phyloP scores from a whole-genome alignment of 441 rosid genomes.

The Erodium moschatum region DNA sequence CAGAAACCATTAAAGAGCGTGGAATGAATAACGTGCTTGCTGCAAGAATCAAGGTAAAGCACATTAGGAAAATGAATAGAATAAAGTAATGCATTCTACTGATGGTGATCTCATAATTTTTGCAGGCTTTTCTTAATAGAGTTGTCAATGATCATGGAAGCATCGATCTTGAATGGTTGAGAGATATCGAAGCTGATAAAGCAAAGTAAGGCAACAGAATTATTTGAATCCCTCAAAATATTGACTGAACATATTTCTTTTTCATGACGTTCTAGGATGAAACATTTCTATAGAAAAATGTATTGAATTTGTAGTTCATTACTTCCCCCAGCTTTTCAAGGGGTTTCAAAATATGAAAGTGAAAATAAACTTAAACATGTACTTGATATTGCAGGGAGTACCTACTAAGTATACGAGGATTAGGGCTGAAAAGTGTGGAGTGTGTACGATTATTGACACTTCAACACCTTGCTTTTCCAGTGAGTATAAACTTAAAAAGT shows the following conservation, averaged over 20 bases:
- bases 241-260: too few relatives aligned
- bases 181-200: constrained; percentile 63
- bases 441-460: constrained; percentile 94
- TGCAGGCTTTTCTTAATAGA: constrained; percentile 61
- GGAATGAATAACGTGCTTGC: constrained; percentile 86
- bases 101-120: constrained; percentile 22
- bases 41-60: constrained; percentile 51
- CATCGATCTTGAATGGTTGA: constrained; percentile 65
- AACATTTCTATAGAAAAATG: not conserved
- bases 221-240: too few relatives aligned
- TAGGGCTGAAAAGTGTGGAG: constrained; percentile 96
- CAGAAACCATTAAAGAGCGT: constrained; percentile 65
- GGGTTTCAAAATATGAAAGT: not conserved
- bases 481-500: constrained; percentile 34
- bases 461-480: constrained; percentile 94
- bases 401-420: constrained; percentile 70
- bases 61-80: constrained; percentile 10
- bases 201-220: constrained; percentile 54
- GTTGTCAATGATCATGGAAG: constrained; percentile 48
- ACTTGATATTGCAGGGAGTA: constrained; percentile 50
- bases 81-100: constrained; percentile 4
- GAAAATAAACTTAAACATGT: not conserved
- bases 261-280: too few relatives aligned
- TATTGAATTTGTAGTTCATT: not conserved
- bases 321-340: not conserved